Evolutionary conservation across 1,139 yeast species (phyloP), one percentile per base, ranked within the genome.

Genomic region (Kurtzmaniella quercitrusa): DNA sequence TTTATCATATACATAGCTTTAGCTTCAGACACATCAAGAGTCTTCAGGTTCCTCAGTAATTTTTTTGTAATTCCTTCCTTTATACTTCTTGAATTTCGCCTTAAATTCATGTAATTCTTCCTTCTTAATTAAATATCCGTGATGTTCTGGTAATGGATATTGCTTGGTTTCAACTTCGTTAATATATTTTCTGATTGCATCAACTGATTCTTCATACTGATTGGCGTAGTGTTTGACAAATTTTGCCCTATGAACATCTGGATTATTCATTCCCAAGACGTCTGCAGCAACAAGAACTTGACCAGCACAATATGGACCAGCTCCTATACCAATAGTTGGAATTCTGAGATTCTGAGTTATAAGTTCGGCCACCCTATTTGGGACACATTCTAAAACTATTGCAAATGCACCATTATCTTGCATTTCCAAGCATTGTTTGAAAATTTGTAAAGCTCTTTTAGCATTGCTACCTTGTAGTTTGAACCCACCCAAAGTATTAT

Each of bases 301-400:
- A 0, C 96, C 98, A 31, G 89, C 81, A 14, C 93, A 84, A 11
- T 65, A 66, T 16, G 83, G 81, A 0, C 98, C 98, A 0, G 98
- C 97, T 6, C 98, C 98, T 43, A 93, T 93, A 6, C 98, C 98
- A 50, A 93, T 90, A 1, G 95, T 88, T 0, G 98, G 98, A 1
- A 91, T 70, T 0, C 60, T 46, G 25, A 90, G 62, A 25, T 68
- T 66, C 2, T 70, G 58, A 0, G 97, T 86, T 38, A 93, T 79
- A 46, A 69, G 67, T 40, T 70, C 63, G 0, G 93, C 93, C n/a
- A 93, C 66, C 47, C 75, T 75, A 45, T 79, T 79, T 2, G 98
- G 98, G 9, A 93, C 77, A 43, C 97, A 95, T 56, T 93, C 98
- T 10, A 93, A 61, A 1, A 93, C 82, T 1, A 90, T 59, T 37